These are phyloP conservation scores for Leptosphaerulina australis DNA, from an alignment of 2,329 filamentous ascomycete genomes.

Conservation along the genomic window DNA sequence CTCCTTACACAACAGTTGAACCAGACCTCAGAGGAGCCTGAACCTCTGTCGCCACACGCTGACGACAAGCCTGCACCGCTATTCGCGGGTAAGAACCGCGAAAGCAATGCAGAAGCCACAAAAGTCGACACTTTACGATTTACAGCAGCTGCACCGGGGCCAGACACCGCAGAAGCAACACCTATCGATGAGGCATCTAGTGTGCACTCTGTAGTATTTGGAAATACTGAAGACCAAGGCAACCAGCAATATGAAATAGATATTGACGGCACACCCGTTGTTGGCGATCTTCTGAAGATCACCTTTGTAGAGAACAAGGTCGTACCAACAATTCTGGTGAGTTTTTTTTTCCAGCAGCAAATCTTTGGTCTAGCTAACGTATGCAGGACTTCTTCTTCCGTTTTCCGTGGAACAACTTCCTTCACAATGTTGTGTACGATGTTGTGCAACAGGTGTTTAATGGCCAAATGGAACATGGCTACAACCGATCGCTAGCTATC, in stretches of 20 bases:
- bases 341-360: slow-evolving; percentile 41
- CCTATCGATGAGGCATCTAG: slow-evolving; percentile 47
- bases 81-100: slow-evolving; percentile 56
- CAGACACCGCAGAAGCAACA: slow-evolving; percentile 44
- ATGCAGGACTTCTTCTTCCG: slow-evolving; percentile 94
- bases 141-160: slow-evolving; percentile 32
- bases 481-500: slow-evolving; percentile 85
- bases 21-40: slow-evolving; percentile 29
- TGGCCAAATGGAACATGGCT: slow-evolving; percentile 94
- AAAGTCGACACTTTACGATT: slow-evolving; percentile 41
- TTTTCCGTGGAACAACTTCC: slow-evolving; percentile 99
- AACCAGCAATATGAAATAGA: slow-evolving; percentile 61
- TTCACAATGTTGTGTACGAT: slow-evolving; percentile 99
- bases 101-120: slow-evolving; percentile 32
- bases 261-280: slow-evolving; percentile 73
- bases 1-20: slow-evolving; percentile 53
- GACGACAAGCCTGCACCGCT: slow-evolving; percentile 74
- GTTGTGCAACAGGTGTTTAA: slow-evolving; percentile 99
- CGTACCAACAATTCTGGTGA: slow-evolving; percentile 91
- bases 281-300: slow-evolving; percentile 93
- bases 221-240: slow-evolving; percentile 38
- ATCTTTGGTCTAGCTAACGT: not conserved
- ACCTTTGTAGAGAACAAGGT: slow-evolving; percentile 95
- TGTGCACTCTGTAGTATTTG: slow-evolving; percentile 44
- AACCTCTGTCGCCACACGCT: slow-evolving; percentile 59